Percentiles rank a stretch among this genome's conserved stretches.
phyloP scores from a whole-genome alignment of 306 rosid species.

The Ormosia emarginata region DNA sequence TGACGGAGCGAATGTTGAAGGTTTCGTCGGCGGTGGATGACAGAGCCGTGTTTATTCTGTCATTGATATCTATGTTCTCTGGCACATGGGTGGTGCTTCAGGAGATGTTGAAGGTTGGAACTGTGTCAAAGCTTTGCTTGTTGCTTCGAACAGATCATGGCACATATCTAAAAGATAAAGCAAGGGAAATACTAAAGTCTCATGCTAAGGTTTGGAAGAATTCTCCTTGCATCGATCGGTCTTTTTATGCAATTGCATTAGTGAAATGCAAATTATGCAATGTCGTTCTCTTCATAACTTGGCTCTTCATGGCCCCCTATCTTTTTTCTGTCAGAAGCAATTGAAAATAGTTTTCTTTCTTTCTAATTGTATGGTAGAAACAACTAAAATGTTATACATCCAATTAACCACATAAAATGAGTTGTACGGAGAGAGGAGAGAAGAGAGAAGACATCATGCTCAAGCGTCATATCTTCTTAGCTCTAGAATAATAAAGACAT shows the following conservation, averaged over 20 bases:
- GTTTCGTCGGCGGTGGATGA: slow-evolving; percentile 52
- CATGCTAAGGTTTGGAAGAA: slow-evolving; percentile 56
- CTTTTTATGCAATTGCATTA: slow-evolving; percentile 7
- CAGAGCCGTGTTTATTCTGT: slow-evolving; percentile 45
- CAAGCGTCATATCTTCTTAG: no score
- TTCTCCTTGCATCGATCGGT: slow-evolving; percentile 41
- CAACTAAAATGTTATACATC: no score
- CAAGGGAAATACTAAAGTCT: slow-evolving; percentile 37
- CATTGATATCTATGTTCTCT: slow-evolving; percentile 38
- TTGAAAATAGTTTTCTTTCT: not conserved
- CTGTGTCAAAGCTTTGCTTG: slow-evolving; percentile 50
- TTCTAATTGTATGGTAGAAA: not conserved
- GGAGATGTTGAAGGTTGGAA: slow-evolving; percentile 65
- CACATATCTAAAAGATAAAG: slow-evolving; percentile 46
- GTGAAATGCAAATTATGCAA: not conserved
- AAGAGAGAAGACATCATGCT: no score
- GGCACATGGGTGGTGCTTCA: slow-evolving; percentile 43
- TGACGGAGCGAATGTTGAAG: slow-evolving; percentile 44
- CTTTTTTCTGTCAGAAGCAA: not conserved
- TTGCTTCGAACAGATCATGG: slow-evolving; percentile 49
- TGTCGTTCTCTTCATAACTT: not conserved
- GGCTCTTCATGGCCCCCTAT: not conserved
- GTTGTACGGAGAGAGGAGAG: no score
- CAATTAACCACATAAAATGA: no score
- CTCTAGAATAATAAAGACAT: no score